Evolutionary conservation across 306 rosid species (phyloP).

Genomic region (Dicorynia guianensis): DNA sequence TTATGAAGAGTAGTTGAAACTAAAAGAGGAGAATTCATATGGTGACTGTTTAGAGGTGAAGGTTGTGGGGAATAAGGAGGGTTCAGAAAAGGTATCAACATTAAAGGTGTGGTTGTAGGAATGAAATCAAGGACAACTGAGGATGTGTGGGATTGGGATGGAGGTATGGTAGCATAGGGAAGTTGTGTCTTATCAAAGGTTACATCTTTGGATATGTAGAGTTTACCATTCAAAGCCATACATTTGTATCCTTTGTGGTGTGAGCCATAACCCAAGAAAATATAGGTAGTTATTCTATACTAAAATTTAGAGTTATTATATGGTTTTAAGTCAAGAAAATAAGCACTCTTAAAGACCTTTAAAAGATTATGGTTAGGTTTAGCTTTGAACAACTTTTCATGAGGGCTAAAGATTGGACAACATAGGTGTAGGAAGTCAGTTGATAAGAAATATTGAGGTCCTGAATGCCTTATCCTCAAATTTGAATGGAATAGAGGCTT

Average conservation of each 20-base stretch:
- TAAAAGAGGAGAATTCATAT: no score
- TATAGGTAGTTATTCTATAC: background rate
- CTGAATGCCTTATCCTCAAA: background rate
- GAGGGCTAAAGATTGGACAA: background rate
- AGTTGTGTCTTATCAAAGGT: background rate
- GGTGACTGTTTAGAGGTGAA: no score
- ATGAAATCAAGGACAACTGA: no score
- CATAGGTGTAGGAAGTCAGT: background rate
- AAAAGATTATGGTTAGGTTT: background rate
- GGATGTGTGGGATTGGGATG: no score
- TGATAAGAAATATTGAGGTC: background rate
- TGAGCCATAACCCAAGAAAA: background rate
- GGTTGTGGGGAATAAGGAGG: no score
- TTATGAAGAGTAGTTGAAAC: rapidly evolving
- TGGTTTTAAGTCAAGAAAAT: background rate
- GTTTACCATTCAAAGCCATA: background rate
- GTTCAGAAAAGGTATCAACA: no score
- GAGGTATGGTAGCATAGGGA: no score
- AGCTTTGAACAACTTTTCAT: background rate
- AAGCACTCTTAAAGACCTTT: background rate
- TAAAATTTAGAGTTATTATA: background rate
- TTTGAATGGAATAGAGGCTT: background rate
- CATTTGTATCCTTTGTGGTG: background rate
- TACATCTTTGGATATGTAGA: background rate
- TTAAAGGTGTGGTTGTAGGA: no score